phyloP scores from a whole-genome alignment of 768 basidiomycete species.

The Hortiboletus campestris region DNA sequence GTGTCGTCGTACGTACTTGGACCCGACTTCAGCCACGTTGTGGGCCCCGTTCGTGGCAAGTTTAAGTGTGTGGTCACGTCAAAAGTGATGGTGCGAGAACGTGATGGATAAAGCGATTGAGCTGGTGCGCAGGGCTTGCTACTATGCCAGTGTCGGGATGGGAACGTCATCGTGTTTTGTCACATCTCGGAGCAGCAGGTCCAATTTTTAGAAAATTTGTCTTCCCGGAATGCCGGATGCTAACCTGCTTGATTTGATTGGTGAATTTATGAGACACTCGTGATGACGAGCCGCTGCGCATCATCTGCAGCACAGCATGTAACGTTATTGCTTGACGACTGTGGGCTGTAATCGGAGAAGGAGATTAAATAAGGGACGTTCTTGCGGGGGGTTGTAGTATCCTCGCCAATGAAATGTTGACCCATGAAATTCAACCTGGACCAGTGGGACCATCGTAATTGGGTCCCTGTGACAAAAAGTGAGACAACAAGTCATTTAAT shows the following conservation, averaged over 20 bases:
- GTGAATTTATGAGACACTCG: too few relatives aligned
- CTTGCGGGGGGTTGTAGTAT: too few relatives aligned
- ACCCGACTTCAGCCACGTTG: background rate
- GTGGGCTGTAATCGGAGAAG: too few relatives aligned
- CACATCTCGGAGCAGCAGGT: background rate
- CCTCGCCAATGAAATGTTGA: too few relatives aligned
- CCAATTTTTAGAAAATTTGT: background rate
- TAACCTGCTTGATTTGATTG: background rate
- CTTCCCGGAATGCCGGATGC: background rate
- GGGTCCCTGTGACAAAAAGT: background rate
- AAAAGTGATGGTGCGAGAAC: background rate
- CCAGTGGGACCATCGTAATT: background rate
- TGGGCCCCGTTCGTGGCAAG: background rate
- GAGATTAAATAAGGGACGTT: too few relatives aligned
- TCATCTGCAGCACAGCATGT: too few relatives aligned
- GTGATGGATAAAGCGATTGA: background rate
- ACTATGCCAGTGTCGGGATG: background rate
- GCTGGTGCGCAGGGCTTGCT: background rate
- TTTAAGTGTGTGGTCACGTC: background rate
- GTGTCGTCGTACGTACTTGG: constrained; percentile 1
- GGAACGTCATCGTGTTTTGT: background rate
- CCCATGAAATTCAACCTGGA: background rate
- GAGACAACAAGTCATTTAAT: background rate
- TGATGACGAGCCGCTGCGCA: too few relatives aligned
- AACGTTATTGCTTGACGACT: too few relatives aligned